Evolutionary conservation across 495 filamentous ascomycete genomes (phyloP).

Genomic region (Stereocaulon alpinum): DNA sequence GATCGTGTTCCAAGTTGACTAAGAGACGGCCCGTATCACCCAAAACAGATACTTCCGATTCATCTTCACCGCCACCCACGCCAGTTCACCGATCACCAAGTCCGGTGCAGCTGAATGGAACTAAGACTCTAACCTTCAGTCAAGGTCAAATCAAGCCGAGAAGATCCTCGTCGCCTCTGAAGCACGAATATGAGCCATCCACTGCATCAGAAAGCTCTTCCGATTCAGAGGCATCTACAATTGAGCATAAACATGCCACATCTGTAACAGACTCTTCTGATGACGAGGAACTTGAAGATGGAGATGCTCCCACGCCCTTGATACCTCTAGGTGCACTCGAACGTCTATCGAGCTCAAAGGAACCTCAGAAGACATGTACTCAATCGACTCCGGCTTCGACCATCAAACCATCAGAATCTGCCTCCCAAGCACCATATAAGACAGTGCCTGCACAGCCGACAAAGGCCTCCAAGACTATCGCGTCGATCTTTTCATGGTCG

Average conservation of each 20-base stretch:
- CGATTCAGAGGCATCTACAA: slow-evolving; percentile 42
- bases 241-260: slow-evolving; percentile 38
- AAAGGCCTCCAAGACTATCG: slow-evolving; percentile 56
- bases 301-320: slow-evolving; percentile 32
- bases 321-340: slow-evolving; percentile 22
- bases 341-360: slow-evolving; percentile 22
- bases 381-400: slow-evolving; percentile 41
- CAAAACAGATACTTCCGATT: slow-evolving; percentile 21
- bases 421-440: slow-evolving; percentile 55
- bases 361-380: slow-evolving; percentile 29
- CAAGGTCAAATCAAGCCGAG: slow-evolving; percentile 35
- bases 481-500: slow-evolving; percentile 78
- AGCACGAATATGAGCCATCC: slow-evolving; percentile 95
- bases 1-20: slow-evolving; percentile 1
- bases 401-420: slow-evolving; percentile 65
- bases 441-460: slow-evolving; percentile 44
- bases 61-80: slow-evolving; percentile 42
- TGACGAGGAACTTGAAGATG: slow-evolving; percentile 47
- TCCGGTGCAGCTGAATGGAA: slow-evolving; percentile 39
- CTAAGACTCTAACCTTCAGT: slow-evolving; percentile 42
- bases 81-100: slow-evolving; percentile 43
- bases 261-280: slow-evolving; percentile 42
- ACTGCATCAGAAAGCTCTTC: slow-evolving; percentile 54
- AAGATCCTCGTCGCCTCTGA: slow-evolving; percentile 83
- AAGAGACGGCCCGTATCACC: slow-evolving; percentile 11